Percentiles rank a stretch among this genome's conserved stretches.
Evolutionary conservation across 495 filamentous ascomycete genomes (phyloP).

Genomic region (Astrothelium macrocarpum): DNA sequence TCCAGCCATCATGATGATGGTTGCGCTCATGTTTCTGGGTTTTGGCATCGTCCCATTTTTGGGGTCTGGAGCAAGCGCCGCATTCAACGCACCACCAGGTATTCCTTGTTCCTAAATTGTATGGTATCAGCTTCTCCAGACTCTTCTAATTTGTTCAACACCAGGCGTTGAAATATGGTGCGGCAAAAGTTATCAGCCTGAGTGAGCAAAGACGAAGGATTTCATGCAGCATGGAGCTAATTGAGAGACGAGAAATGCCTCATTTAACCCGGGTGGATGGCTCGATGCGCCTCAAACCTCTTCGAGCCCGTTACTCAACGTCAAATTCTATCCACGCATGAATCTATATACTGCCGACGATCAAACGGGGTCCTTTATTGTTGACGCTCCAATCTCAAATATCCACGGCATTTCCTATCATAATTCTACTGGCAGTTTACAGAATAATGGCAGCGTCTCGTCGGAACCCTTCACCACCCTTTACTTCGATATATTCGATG

Average conservation of each 20-base stretch:
- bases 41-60: neutral
- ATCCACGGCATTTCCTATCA: conserved; percentile 38
- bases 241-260: neutral
- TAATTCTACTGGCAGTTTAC: conserved; percentile 17
- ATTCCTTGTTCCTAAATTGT: no score
- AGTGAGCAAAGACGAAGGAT: neutral
- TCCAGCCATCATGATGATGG: neutral
- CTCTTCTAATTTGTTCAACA: no score
- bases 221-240: neutral
- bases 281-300: conserved; percentile 38
- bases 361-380: conserved; percentile 44
- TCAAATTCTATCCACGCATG: conserved; percentile 50
- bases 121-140: no score
- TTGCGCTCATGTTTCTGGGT: neutral
- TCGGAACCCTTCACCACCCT: conserved; percentile 13
- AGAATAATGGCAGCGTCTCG: conserved; percentile 2
- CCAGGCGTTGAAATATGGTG: conserved; percentile 1
- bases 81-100: neutral
- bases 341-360: conserved; percentile 53
- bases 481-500: conserved; percentile 24
- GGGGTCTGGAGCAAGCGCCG: neutral
- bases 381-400: conserved; percentile 48
- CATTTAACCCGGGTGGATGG: conserved; percentile 53
- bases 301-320: conserved; percentile 41
- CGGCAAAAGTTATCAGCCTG: neutral